These are phyloP conservation scores for Ceratobasidium sp. DNA, from an alignment of 1,284 basidiomycete genomes.

Conservation along the genomic window DNA sequence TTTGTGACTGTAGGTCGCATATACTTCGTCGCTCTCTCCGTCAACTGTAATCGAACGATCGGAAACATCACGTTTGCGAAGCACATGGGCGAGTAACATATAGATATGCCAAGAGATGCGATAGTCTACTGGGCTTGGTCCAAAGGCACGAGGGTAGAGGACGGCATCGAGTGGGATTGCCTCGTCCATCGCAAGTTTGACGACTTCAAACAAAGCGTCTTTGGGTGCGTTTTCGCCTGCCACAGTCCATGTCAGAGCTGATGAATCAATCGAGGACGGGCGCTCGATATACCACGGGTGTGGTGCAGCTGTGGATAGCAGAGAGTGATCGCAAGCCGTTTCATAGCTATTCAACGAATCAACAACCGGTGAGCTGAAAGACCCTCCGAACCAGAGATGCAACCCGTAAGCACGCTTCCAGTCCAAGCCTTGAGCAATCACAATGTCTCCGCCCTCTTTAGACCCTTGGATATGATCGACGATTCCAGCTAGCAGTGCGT, in stretches of 20 bases:
- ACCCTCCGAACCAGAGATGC: conserved; percentile 87
- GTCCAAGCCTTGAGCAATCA: conserved; percentile 82
- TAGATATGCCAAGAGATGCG: conserved; percentile 94
- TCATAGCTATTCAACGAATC: conserved; percentile 77
- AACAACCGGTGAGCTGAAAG: conserved; percentile 74
- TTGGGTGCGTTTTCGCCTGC: conserved; percentile 46
- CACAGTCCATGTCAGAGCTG: conserved; percentile 50
- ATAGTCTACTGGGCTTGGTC: conserved; percentile 78
- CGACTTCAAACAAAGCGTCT: conserved; percentile 85
- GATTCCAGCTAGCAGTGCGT: conserved; percentile 85
- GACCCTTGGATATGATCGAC: conserved; percentile 69
- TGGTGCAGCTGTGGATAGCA: conserved; percentile 61
- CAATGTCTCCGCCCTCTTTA: conserved; percentile 66
- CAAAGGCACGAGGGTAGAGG: conserved; percentile 74
- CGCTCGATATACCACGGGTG: conserved; percentile 71
- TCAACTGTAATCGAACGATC: conserved; percentile 63
- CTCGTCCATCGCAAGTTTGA: conserved; percentile 72
- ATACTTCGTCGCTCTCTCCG: conserved; percentile 55
- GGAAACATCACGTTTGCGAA: conserved; percentile 83
- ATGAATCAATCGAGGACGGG: conserved; percentile 49
- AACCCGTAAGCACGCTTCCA: conserved; percentile 96
- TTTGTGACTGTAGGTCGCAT: conserved; percentile 64
- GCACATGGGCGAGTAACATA: conserved; percentile 81
- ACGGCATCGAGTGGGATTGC: conserved; percentile 57
- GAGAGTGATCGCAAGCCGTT: conserved; percentile 44